These are phyloP conservation scores for Silene coronaria DNA, from an alignment of 179 eudicot species.

Conservation along the genomic window DNA sequence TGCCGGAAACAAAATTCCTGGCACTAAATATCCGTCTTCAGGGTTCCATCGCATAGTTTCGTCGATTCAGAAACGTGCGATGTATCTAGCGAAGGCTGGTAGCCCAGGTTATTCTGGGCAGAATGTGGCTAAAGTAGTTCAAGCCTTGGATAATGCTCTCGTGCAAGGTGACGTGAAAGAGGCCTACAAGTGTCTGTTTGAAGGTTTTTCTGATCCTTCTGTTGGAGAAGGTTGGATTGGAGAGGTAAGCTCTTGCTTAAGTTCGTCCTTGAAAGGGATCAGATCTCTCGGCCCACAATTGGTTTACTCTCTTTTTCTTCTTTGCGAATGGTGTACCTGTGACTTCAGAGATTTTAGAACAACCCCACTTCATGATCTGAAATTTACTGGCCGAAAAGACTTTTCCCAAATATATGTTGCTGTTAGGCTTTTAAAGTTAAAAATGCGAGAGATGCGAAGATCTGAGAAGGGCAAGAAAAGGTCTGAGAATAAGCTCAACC, in stretches of 20 bases:
- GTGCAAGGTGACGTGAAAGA: conserved; percentile 60
- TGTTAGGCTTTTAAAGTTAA: conserved; percentile 60
- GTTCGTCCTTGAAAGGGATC: conserved; percentile 70
- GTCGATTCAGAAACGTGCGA: conserved; percentile 62
- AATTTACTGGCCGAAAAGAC: conserved; percentile 81
- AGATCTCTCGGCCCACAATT: conserved; percentile 48
- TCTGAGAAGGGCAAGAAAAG: conserved; percentile 29
- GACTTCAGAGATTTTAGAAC: conserved; percentile 73
- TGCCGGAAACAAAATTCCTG: conserved; percentile 38
- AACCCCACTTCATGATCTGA: conserved; percentile 48
- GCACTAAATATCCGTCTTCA: conserved; percentile 43
- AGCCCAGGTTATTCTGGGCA: conserved; percentile 64
- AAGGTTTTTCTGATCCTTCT: conserved; percentile 51
- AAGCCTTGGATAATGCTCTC: conserved; percentile 71
- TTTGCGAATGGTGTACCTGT: conserved; percentile 97
- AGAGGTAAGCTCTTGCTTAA: conserved; percentile 68
- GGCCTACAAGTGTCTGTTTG: conserved; percentile 63
- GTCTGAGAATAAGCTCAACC: conserved; percentile 12
- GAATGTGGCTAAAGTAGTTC: conserved; percentile 68
- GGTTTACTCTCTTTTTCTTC: conserved; percentile 73
- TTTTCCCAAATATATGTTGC: conserved; percentile 78
- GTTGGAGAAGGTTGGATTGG: conserved; percentile 64
- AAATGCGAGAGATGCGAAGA: conserved; percentile 47
- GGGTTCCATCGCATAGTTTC: conserved; percentile 63
- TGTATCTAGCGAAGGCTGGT: conserved; percentile 64